phyloP scores from a whole-genome alignment of 441 rosid genomes.

The Sinapis alba region DNA sequence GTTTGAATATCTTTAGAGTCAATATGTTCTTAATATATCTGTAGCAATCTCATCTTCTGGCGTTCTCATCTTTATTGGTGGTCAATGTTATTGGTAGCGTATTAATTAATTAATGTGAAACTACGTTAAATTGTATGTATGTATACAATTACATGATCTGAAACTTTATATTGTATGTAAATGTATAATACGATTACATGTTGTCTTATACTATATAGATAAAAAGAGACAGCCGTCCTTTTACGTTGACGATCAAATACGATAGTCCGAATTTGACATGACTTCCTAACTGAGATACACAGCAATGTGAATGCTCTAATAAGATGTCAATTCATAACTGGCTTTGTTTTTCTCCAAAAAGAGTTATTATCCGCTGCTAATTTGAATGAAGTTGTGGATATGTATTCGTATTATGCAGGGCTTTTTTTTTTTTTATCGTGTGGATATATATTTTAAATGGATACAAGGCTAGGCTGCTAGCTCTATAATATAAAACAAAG shows the following conservation, averaged over 20 bases:
- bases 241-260: background rate
- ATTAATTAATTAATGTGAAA: conserved; percentile 15
- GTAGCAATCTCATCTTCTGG: conserved; percentile 10
- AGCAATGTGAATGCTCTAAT: background rate
- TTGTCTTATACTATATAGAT: conserved; percentile 2
- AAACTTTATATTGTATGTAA: background rate
- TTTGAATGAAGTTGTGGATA: background rate
- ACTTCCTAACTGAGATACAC: too few species aligned
- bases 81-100: conserved; percentile 10
- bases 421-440: background rate
- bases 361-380: background rate
- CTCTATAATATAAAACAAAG: background rate
- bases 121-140: background rate
- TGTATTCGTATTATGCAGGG: background rate
- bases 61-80: conserved; percentile 25
- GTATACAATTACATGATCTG: too few species aligned
- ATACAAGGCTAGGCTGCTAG: background rate
- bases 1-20: conserved; percentile 25
- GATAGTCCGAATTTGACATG: background rate
- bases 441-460: background rate
- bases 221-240: background rate
- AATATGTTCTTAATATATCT: conserved; percentile 21
- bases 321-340: background rate
- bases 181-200: background rate
- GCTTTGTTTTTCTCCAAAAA: background rate